Base-by-base conservation (phyloP, 148 eudicot species). In the Silene latifolia region DNA sequence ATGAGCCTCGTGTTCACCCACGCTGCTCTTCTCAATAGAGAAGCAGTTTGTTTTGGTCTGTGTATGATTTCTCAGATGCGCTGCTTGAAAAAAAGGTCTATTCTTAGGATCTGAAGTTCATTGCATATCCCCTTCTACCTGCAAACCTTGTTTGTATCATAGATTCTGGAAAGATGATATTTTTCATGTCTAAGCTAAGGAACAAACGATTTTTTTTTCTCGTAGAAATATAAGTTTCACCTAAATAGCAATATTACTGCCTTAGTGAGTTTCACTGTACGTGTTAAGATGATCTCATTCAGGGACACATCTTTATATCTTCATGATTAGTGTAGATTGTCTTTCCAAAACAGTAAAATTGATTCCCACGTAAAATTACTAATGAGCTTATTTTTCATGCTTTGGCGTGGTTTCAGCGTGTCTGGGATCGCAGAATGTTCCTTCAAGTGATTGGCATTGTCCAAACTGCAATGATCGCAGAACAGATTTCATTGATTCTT, bases 361-460 rank as follows among this genome's bases (percentile, higher is more conserved):
- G 66, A 23, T 15, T 51, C 35, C 12, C 19, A 9, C 15, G 13
- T 12, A 21, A 54, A 15, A 5, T 6, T 77, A n/a, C 53, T 23
- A 8, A 10, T 21, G 58, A 64, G n/a, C 72, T 78, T 42, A 62
- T 18, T 59, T 75, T 75, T 13, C 68, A 4, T 71, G 69, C n/a
- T 64, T 76, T 51, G n/a, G 20, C 24, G 66, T 74, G 47, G 63
- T 63, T 88, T 88, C 92, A 95, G 99, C 78, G 80, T 95, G 97
- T 80, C 83, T 95, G 75, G 87, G 88, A 74, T 75, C 85, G 69
- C 86, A 88, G 74, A 75, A 60, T 80, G 77, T 77, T 51, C 87
- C 92, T 70, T 79, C 77, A 23, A 79, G 82, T 78, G 90, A 86
- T 74, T 94, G 96, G 96, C 78, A 78, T 58, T 94, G 98, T 75